Evolutionary conservation across 139 green algal species (phyloP).

Genomic region (Tetradesmus lagerheimii): DNA sequence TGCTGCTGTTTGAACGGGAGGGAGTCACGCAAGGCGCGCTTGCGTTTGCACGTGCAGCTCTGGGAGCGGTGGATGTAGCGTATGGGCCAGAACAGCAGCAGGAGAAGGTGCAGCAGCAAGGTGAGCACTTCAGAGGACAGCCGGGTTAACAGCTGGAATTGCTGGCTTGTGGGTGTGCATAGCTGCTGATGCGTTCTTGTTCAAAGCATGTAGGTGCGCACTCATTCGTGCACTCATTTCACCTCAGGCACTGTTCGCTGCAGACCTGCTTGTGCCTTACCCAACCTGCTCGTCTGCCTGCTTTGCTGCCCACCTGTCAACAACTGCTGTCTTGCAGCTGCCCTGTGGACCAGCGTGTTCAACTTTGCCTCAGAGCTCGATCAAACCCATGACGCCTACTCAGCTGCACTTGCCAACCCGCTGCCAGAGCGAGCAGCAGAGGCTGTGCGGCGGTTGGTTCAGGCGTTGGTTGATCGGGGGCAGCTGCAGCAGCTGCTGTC

Average conservation of each 20-base stretch:
- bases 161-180: not conserved
- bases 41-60: slow-evolving; percentile 56
- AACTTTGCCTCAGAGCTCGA: slow-evolving; percentile 53
- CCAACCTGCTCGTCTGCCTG: not conserved
- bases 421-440: slow-evolving; percentile 54
- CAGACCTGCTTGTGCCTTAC: not conserved
- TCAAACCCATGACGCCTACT: slow-evolving; percentile 60
- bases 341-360: slow-evolving; percentile 65
- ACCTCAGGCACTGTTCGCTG: no score
- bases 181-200: no score
- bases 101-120: slow-evolving; percentile 30
- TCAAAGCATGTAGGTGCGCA: no score
- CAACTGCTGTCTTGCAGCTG: not conserved
- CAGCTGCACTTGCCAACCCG: slow-evolving; percentile 63
- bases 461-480: not conserved
- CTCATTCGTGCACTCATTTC: no score
- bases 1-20: slow-evolving; percentile 67
- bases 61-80: slow-evolving; percentile 44
- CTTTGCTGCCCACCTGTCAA: not conserved
- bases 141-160: not conserved
- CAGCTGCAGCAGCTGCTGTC: slow-evolving; percentile 31
- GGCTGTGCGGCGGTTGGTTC: slow-evolving; percentile 57
- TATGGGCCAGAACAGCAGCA: slow-evolving; percentile 22
- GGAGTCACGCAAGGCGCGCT: slow-evolving; percentile 55
- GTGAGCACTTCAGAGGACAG: no score